These are phyloP conservation scores for Trichophyton simii DNA, from an alignment of 2,329 filamentous ascomycete species.

Conservation along the genomic window DNA sequence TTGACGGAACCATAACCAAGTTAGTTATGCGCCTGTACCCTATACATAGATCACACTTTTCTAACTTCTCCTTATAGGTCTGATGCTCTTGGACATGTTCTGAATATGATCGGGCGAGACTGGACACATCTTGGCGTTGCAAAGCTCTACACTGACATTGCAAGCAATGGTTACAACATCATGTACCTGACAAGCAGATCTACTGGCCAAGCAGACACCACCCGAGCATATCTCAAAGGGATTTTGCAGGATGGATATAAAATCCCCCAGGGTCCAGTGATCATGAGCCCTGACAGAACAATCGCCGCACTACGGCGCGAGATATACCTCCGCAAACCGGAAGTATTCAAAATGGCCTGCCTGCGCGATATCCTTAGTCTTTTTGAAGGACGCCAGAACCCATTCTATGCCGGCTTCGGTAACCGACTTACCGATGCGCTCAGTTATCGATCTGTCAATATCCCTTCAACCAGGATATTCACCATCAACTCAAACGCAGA, in stretches of 20 bases:
- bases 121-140: conserved; percentile 97
- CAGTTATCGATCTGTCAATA: conserved; percentile 90
- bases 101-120: conserved; percentile 93
- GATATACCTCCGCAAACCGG: conserved; percentile 87
- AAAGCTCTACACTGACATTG: conserved; percentile 93
- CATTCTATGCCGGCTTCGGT: conserved; percentile 94
- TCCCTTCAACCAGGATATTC: conserved; percentile 87
- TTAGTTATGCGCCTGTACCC: conserved; percentile 20
- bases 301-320: conserved; percentile 87
- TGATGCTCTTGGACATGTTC: conserved; percentile 80
- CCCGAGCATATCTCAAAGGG: conserved; percentile 76
- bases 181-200: conserved; percentile 93
- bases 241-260: conserved; percentile 78
- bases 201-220: conserved; percentile 85
- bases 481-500: conserved; percentile 98
- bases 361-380: conserved; percentile 84
- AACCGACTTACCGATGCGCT: conserved; percentile 93
- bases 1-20: conserved; percentile 97
- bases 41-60: not conserved
- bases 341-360: conserved; percentile 99
- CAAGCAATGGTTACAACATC: conserved; percentile 93
- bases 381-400: conserved; percentile 62
- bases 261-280: conserved; percentile 80
- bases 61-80: conserved; percentile 38
- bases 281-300: conserved; percentile 86